These are phyloP conservation scores for Goffeauzyma gilvescens DNA, from an alignment of 768 basidiomycete genomes.

Conservation along the genomic window DNA sequence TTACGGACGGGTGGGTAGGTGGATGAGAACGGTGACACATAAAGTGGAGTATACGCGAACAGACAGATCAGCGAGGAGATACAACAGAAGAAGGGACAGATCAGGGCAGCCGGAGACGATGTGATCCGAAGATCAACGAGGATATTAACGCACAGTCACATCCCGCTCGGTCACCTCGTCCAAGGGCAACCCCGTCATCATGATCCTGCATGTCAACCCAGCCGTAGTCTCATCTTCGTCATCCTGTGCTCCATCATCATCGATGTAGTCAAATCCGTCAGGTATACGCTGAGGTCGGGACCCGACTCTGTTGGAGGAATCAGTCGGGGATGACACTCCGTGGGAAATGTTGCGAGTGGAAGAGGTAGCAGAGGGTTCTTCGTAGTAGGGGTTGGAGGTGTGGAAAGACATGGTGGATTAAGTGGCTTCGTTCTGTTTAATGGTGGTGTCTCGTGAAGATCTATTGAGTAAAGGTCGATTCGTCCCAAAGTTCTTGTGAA, in stretches of 20 bases:
- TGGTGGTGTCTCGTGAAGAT: too few species aligned
- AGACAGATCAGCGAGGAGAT: too few species aligned
- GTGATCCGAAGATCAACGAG: not conserved
- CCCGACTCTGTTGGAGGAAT: not conserved
- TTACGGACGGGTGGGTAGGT: not conserved
- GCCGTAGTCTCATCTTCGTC: too few species aligned
- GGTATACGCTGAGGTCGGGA: not conserved
- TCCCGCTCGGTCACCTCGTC: slow-evolving; percentile 8
- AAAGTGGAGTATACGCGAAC: too few species aligned
- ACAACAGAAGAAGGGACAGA: not conserved
- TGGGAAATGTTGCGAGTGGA: not conserved
- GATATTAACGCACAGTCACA: slow-evolving; percentile 3
- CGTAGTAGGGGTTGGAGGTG: slow-evolving; percentile 6
- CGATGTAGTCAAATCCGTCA: slow-evolving; percentile 7
- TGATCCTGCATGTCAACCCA: slow-evolving; percentile 4
- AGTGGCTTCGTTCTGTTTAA: too few species aligned
- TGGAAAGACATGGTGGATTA: slow-evolving; percentile 1
- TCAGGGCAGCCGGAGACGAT: too few species aligned
- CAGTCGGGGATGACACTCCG: not conserved
- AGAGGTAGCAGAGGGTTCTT: not conserved
- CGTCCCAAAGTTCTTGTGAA: too few species aligned
- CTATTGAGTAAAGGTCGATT: too few species aligned
- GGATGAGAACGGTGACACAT: not conserved
- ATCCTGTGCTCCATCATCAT: slow-evolving; percentile 2
- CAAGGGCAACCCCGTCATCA: slow-evolving; percentile 6